Evolutionary conservation across 2,329 filamentous ascomycete genomes (phyloP).

Genomic region (Grosmannia clavigera): DNA sequence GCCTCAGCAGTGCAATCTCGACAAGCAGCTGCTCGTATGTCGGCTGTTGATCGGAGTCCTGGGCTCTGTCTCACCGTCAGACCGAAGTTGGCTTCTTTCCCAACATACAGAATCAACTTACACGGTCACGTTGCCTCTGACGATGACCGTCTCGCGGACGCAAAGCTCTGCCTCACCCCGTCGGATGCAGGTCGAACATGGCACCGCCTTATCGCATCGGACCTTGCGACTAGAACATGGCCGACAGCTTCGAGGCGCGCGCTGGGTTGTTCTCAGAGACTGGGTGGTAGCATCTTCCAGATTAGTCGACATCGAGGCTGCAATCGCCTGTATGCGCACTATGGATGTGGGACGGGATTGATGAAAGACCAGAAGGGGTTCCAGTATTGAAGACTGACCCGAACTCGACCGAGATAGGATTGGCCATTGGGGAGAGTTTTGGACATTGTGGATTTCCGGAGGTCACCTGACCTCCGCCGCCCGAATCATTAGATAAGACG

Average conservation of each 20-base stretch:
- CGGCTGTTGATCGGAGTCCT: background rate
- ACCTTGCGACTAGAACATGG: constrained; percentile 15
- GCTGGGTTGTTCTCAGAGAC: constrained; percentile 8
- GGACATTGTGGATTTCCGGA: too few relatives aligned
- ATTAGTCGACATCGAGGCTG: background rate
- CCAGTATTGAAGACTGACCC: background rate
- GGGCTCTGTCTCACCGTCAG: background rate
- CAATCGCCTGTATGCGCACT: background rate
- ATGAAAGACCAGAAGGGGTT: background rate
- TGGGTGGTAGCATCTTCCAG: background rate
- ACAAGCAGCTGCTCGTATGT: background rate
- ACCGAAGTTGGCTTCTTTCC: background rate
- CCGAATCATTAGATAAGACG: too few relatives aligned
- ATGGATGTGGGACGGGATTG: background rate
- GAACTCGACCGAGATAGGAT: background rate
- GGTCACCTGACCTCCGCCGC: too few relatives aligned
- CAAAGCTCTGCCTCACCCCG: constrained; percentile 9
- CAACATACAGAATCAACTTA: background rate
- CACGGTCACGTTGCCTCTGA: background rate
- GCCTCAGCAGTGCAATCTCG: background rate
- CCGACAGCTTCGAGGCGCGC: constrained; percentile 14
- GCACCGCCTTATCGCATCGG: constrained; percentile 15
- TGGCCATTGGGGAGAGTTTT: too few relatives aligned
- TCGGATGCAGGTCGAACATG: constrained; percentile 15
- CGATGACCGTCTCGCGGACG: background rate